Percentiles rank a stretch among this genome's conserved stretches.
phyloP scores from a whole-genome alignment of 2,329 filamentous ascomycete genomes.

The Epichloe sibirici region DNA sequence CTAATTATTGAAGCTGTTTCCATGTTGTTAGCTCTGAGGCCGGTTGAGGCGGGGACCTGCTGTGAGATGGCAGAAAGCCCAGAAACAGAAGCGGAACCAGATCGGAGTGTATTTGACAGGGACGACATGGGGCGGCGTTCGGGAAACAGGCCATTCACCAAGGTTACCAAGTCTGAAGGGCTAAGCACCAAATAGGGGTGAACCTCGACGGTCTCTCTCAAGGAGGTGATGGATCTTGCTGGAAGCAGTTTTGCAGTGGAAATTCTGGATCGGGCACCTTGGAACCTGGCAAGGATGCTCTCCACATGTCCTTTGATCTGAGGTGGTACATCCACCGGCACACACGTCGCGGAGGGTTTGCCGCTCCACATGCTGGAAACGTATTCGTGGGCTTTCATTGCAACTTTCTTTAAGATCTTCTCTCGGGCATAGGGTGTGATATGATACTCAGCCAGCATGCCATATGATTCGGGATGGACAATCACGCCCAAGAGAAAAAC shows the following conservation, averaged over 20 bases:
- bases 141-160: conserved; percentile 77
- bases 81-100: conserved; percentile 53
- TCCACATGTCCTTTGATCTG: conserved; percentile 58
- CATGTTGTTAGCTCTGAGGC: conserved; percentile 27
- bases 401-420: conserved; percentile 68
- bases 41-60: conserved; percentile 49
- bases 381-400: conserved; percentile 64
- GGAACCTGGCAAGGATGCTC: conserved; percentile 55
- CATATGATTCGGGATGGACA: conserved; percentile 73
- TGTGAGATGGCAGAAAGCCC: conserved; percentile 58
- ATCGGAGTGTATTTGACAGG: conserved; percentile 50
- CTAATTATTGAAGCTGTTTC: conserved; percentile 62
- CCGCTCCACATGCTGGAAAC: conserved; percentile 68
- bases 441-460: conserved; percentile 77
- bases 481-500: conserved; percentile 75
- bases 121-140: conserved; percentile 54
- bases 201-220: conserved; percentile 65
- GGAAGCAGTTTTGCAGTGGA: conserved; percentile 50
- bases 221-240: conserved; percentile 58
- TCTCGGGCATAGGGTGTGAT: conserved; percentile 85
- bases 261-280: conserved; percentile 36
- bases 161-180: conserved; percentile 64
- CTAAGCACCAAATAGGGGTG: conserved; percentile 72
- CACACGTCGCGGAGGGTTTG: conserved; percentile 43
- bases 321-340: conserved; percentile 37